phyloP scores from a whole-genome alignment of 495 filamentous ascomycete species.

The Podospora didyma region DNA sequence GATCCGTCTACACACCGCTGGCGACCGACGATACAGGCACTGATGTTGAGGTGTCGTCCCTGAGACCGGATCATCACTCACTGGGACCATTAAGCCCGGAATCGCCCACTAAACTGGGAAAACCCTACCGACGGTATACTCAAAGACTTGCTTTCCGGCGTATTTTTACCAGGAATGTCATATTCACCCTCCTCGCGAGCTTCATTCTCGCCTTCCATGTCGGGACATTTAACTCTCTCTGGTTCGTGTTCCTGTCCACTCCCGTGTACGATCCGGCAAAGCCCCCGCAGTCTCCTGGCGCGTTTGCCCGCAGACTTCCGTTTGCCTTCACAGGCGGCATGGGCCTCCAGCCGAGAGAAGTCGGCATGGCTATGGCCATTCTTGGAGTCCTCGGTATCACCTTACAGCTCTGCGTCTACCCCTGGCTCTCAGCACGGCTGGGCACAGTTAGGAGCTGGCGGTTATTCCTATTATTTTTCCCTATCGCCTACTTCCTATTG shows the following conservation, averaged over 20 bases:
- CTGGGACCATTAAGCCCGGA: neutral
- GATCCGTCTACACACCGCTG: constrained; percentile 14
- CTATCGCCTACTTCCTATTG: constrained; percentile 64
- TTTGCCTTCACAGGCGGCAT: constrained; percentile 79
- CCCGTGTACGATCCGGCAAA: constrained; percentile 57
- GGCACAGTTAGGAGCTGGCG: constrained; percentile 69
- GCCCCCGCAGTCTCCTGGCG: constrained; percentile 22
- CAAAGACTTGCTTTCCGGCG: constrained; percentile 60
- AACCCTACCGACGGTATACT: constrained; percentile 29
- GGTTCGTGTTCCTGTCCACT: constrained; percentile 81
- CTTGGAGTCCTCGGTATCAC: constrained; percentile 72
- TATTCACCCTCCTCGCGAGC: constrained; percentile 59
- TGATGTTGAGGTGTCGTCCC: constrained; percentile 26
- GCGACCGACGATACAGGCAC: constrained; percentile 9
- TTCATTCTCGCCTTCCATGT: constrained; percentile 72
- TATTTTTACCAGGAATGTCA: constrained; percentile 77
- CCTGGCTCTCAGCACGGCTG: constrained; percentile 58
- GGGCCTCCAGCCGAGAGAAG: constrained; percentile 66
- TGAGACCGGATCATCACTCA: neutral
- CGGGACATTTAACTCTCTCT: constrained; percentile 79
- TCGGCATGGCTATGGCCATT: constrained; percentile 76
- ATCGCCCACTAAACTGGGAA: constrained; percentile 1
- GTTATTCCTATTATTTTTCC: constrained; percentile 66
- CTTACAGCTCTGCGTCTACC: constrained; percentile 76
- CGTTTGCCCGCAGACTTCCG: constrained; percentile 47